Evolutionary conservation across 768 basidiomycete genomes (phyloP).

Genomic region (Mycena chlorophos): DNA sequence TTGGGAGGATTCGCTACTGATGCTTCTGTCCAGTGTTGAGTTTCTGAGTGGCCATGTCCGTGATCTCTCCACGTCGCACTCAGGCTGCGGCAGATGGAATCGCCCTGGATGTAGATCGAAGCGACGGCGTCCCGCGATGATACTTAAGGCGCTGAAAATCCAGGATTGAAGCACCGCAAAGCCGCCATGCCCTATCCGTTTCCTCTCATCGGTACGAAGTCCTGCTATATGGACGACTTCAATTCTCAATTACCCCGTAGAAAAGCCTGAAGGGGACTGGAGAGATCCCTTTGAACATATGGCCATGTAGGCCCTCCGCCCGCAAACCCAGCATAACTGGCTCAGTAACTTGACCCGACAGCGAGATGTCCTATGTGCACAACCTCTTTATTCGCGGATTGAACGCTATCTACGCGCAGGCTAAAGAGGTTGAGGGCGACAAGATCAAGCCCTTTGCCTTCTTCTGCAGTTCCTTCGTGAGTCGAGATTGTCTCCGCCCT

Average conservation of each 20-base stretch:
- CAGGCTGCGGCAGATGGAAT: too few relatives aligned
- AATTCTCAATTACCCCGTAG: not conserved
- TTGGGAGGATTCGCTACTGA: too few relatives aligned
- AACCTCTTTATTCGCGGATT: slow-evolving; percentile 26
- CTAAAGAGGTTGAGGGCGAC: slow-evolving; percentile 11
- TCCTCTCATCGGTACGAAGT: not conserved
- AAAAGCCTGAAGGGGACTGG: slow-evolving; percentile 13
- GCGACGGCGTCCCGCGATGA: too few relatives aligned
- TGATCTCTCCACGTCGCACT: too few relatives aligned
- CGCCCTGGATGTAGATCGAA: too few relatives aligned
- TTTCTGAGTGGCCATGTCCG: too few relatives aligned
- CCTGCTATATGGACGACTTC: not conserved
- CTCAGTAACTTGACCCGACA: not conserved
- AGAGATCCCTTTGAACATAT: slow-evolving; percentile 14
- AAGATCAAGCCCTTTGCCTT: slow-evolving; percentile 22
- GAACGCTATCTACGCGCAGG: slow-evolving; percentile 22
- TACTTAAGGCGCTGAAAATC: too few relatives aligned
- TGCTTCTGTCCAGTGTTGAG: too few relatives aligned
- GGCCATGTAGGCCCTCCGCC: slow-evolving; percentile 1
- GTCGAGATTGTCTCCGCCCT: not conserved
- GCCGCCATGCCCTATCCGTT: not conserved
- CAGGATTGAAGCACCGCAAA: not conserved
- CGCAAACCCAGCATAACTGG: not conserved
- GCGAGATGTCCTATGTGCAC: slow-evolving; percentile 26
- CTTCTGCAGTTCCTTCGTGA: slow-evolving; percentile 19